These are phyloP conservation scores for Lyophyllum shimeji DNA, from an alignment of 768 basidiomycete genomes.

Conservation along the genomic window DNA sequence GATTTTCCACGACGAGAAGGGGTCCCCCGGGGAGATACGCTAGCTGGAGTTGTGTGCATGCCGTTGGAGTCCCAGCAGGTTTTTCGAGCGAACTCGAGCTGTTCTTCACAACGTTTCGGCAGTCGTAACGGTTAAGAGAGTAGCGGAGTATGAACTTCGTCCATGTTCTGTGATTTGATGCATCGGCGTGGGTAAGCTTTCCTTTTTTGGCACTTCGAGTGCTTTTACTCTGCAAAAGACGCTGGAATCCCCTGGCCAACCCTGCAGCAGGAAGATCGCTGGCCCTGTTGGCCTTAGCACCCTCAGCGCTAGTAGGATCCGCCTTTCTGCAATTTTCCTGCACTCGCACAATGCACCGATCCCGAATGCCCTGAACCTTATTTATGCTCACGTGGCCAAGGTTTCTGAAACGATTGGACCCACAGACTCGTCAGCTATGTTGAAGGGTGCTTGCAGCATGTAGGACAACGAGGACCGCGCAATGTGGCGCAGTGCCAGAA, in stretches of 20 bases:
- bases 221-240: conserved; percentile 16
- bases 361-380: conserved; percentile 13
- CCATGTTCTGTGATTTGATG: conserved; percentile 44
- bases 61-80: conserved; percentile 25
- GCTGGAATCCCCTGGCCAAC: conserved; percentile 9
- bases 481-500: conserved; percentile 15
- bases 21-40: conserved; percentile 53
- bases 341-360: not conserved
- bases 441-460: not conserved
- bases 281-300: not conserved
- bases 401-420: not conserved
- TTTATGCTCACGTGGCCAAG: conserved; percentile 14
- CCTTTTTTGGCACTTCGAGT: conserved; percentile 27
- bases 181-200: conserved; percentile 46
- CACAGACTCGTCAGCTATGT: not conserved
- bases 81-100: conserved; percentile 34
- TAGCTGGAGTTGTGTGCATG: conserved; percentile 47
- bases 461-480: not conserved
- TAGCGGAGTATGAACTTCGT: conserved; percentile 44
- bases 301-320: not conserved
- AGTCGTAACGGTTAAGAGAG: conserved; percentile 39
- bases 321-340: conserved; percentile 8
- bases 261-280: not conserved
- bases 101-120: conserved; percentile 41
- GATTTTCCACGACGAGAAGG: conserved; percentile 66